phyloP scores from a whole-genome alignment of 2,329 filamentous ascomycete species.

The Colletotrichum eleusines region DNA sequence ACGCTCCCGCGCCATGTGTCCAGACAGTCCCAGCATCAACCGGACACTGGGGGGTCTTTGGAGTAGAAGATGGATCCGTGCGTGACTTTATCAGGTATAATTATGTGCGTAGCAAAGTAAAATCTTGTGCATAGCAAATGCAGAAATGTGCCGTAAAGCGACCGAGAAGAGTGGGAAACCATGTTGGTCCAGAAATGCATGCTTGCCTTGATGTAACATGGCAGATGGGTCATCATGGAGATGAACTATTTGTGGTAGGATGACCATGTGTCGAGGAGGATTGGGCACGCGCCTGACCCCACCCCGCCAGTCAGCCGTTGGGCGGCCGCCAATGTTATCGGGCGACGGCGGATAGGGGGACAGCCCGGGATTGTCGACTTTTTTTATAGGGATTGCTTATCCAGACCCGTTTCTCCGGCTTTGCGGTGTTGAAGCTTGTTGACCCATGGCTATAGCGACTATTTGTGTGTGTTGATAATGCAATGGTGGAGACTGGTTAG shows the following conservation, averaged over 20 bases:
- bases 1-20: no score
- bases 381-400: constrained; percentile 18
- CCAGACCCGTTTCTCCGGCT: not conserved
- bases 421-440: not conserved
- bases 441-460: not conserved
- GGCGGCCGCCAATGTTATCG: not conserved
- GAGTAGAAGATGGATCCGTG: constrained; percentile 11
- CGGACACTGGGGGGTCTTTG: not conserved
- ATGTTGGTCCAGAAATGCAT: constrained; percentile 11
- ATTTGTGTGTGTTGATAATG: not conserved
- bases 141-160: constrained; percentile 31
- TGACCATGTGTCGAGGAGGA: constrained; percentile 5
- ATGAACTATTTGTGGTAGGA: not conserved
- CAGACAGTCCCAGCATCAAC: constrained; percentile 4
- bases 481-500: not conserved
- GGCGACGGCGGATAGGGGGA: not conserved
- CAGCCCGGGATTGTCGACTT: not conserved
- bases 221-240: constrained; percentile 5
- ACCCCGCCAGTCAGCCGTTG: not conserved
- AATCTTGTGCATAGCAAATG: constrained; percentile 23
- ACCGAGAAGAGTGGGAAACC: constrained; percentile 35
- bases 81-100: constrained; percentile 10
- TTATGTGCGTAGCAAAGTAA: not conserved
- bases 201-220: not conserved
- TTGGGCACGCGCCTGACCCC: constrained; percentile 1